Percentiles rank a stretch among this genome's conserved stretches.
phyloP scores from a whole-genome alignment of 2,329 filamentous ascomycete species.

The Sclerotinia trifoliorum region DNA sequence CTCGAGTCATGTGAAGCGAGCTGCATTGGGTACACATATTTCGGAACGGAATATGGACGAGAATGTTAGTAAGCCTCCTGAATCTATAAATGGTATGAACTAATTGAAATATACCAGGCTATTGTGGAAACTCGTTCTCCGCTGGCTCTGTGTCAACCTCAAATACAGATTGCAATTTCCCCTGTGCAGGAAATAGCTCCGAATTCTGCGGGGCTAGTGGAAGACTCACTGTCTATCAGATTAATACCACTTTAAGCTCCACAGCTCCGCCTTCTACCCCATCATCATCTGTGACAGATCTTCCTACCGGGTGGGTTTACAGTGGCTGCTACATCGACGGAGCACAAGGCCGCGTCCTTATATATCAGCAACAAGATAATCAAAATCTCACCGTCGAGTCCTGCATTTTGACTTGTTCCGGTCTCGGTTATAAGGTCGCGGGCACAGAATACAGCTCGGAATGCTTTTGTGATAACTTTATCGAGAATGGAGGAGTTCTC shows the following conservation, averaged over 20 bases:
- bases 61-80: conserved; percentile 31
- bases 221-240: conserved; percentile 33
- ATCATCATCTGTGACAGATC: conserved; percentile 17
- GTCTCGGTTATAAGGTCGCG: conserved; percentile 28
- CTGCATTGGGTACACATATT: conserved; percentile 35
- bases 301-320: conserved; percentile 32
- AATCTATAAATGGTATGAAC: not conserved
- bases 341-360: conserved; percentile 27
- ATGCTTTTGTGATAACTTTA: conserved; percentile 36
- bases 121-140: conserved; percentile 33
- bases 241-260: conserved; percentile 19
- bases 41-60: conserved; percentile 36
- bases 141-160: conserved; percentile 29
- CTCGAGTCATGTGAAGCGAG: conserved; percentile 33
- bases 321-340: conserved; percentile 33
- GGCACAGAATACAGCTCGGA: conserved; percentile 29
- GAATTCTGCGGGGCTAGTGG: conserved; percentile 41
- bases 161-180: conserved; percentile 32
- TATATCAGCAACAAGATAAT: conserved; percentile 27
- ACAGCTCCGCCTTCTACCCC: conserved; percentile 3
- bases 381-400: conserved; percentile 35
- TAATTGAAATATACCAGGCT: conserved; percentile 25
- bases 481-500: conserved; percentile 33
- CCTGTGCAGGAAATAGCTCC: conserved; percentile 37
- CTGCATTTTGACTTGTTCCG: conserved; percentile 37